phyloP scores from a whole-genome alignment of 495 filamentous ascomycete genomes.

The Cercophora newfieldiana region DNA sequence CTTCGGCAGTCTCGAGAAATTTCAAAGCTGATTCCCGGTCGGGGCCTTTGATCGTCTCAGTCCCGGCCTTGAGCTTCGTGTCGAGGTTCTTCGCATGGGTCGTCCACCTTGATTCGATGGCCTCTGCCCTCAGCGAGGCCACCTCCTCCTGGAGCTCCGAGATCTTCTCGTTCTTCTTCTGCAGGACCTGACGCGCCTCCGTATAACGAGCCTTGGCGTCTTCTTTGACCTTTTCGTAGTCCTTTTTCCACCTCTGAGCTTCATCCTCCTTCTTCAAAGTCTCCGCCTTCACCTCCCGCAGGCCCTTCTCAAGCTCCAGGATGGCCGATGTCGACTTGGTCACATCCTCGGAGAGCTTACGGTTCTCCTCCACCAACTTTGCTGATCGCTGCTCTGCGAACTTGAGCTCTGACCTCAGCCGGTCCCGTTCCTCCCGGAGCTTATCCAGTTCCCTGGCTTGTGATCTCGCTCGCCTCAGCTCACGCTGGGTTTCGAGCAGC shows the following conservation, averaged over 20 bases:
- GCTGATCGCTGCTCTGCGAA: slow-evolving; percentile 45
- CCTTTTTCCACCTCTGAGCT: slow-evolving; percentile 51
- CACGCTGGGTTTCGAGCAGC: slow-evolving; percentile 46
- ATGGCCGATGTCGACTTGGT: slow-evolving; percentile 37
- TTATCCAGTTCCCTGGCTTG: slow-evolving; percentile 53
- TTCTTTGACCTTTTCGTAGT: slow-evolving; percentile 59
- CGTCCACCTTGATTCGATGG: slow-evolving; percentile 22
- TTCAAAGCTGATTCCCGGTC: slow-evolving; percentile 23
- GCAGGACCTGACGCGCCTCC: slow-evolving; percentile 56
- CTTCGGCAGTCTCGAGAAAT: slow-evolving; percentile 25
- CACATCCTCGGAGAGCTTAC: slow-evolving; percentile 43
- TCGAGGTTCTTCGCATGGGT: slow-evolving; percentile 27
- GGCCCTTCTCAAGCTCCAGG: slow-evolving; percentile 45
- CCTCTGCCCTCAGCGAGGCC: slow-evolving; percentile 29
- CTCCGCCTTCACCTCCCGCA: slow-evolving; percentile 41
- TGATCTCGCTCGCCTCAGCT: slow-evolving; percentile 47
- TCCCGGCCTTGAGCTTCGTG: slow-evolving; percentile 21
- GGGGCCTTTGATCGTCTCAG: slow-evolving; percentile 16
- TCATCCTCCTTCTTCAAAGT: slow-evolving; percentile 51
- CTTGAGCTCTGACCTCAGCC: slow-evolving; percentile 47
- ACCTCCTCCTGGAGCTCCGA: slow-evolving; percentile 39
- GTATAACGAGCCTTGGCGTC: slow-evolving; percentile 57
- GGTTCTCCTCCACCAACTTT: slow-evolving; percentile 49
- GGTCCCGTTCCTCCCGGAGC: slow-evolving; percentile 49
- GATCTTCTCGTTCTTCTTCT: slow-evolving; percentile 67